phyloP scores from a whole-genome alignment of 345 rosid species.

The Eutrema yunnanense region DNA sequence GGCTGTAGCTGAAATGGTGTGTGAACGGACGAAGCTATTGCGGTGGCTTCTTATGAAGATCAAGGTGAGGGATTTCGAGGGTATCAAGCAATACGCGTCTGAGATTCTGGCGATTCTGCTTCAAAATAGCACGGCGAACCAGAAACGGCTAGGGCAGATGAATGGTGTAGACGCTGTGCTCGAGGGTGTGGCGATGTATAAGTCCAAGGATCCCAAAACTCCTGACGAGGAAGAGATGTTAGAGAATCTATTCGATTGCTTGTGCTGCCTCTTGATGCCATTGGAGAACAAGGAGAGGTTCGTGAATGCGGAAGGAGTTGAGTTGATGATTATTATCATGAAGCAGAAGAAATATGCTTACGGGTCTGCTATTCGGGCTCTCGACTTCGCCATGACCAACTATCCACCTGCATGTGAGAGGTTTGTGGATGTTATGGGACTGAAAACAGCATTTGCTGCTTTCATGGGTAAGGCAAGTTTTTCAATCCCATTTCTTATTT shows the following conservation, averaged over 20 bases:
- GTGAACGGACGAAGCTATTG: constrained; percentile 78
- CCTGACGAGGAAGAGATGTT: constrained; percentile 96
- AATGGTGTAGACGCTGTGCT: constrained; percentile 89
- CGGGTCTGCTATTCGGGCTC: constrained; percentile 83
- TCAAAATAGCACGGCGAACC: constrained; percentile 78
- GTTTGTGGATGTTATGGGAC: constrained; percentile 88
- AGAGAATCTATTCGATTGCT: constrained; percentile 80
- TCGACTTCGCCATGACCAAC: constrained; percentile 95
- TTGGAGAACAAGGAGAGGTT: constrained; percentile 98
- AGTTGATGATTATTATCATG: constrained; percentile 95
- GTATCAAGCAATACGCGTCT: constrained; percentile 89
- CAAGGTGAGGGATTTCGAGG: constrained; percentile 76
- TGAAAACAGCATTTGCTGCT: constrained; percentile 94
- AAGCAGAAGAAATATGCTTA: constrained; percentile 98
- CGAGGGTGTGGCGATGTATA: constrained; percentile 93
- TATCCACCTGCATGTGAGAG: constrained; percentile 97
- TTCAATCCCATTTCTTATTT: constrained; percentile 4
- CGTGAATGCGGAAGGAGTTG: constrained; percentile 94
- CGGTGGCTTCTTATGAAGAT: constrained; percentile 81
- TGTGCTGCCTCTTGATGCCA: constrained; percentile 96
- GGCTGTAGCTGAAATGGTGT: constrained; percentile 73
- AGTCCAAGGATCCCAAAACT: constrained; percentile 83
- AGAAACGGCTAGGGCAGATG: constrained; percentile 90
- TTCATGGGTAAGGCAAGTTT: constrained; percentile 99
- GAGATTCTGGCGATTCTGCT: constrained; percentile 88